These are phyloP conservation scores for Dactylellina drechsleri DNA, from an alignment of 2,329 filamentous ascomycete genomes.

Conservation along the genomic window DNA sequence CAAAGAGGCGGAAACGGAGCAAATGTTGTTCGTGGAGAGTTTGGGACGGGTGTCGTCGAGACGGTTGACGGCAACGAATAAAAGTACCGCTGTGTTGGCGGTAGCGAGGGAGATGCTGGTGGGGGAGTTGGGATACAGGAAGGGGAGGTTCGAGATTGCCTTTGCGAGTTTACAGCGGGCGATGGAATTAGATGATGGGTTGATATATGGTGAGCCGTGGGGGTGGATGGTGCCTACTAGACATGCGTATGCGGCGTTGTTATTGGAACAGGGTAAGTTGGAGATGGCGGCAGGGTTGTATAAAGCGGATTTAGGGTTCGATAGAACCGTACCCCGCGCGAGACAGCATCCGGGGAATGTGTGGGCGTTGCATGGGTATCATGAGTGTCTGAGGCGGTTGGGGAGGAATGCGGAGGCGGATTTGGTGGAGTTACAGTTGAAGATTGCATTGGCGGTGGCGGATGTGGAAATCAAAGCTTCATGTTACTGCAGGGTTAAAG, in stretches of 20 bases:
- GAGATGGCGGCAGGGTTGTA: conserved; percentile 70
- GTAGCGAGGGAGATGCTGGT: conserved; percentile 71
- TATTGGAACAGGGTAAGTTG: conserved; percentile 73
- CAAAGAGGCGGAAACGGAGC: conserved; percentile 67
- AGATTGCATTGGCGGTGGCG: conserved; percentile 67
- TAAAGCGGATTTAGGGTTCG: conserved; percentile 70
- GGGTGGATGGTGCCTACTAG: conserved; percentile 80
- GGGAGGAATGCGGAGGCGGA: conserved; percentile 65
- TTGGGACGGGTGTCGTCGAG: conserved; percentile 65
- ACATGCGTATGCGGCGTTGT: conserved; percentile 75
- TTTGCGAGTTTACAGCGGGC: conserved; percentile 70
- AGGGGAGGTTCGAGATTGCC: conserved; percentile 68
- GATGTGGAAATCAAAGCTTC: conserved; percentile 70
- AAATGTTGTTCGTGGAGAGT: conserved; percentile 67
- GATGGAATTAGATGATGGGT: conserved; percentile 70
- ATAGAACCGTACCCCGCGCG: conserved; percentile 71
- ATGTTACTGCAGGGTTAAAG: conserved; percentile 67
- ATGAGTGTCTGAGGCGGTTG: conserved; percentile 73
- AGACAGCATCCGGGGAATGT: conserved; percentile 77
- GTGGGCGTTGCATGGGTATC: conserved; percentile 77
- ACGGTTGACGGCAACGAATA: conserved; percentile 73
- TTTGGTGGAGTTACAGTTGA: conserved; percentile 66
- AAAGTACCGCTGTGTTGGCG: conserved; percentile 54
- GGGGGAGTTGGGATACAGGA: conserved; percentile 78
- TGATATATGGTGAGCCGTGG: conserved; percentile 80